A percentile compares a stretch with the other conserved stretches of the same genome.
These are phyloP conservation scores for Thalia dealbata DNA, from an alignment of 176 grass and related monocot species.

Conservation along the genomic window DNA sequence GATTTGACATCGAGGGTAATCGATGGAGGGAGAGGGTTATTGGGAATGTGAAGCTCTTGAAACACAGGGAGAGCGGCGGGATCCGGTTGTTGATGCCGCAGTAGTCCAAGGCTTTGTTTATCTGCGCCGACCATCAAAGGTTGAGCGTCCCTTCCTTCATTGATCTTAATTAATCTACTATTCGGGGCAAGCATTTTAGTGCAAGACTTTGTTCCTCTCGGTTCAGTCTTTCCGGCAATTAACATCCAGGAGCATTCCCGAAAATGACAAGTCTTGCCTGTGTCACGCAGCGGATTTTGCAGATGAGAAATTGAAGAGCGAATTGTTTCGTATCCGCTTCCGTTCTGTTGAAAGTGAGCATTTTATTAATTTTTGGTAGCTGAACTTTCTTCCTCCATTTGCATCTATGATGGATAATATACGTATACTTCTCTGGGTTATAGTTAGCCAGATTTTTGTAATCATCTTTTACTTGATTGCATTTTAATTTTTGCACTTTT, in stretches of 20 bases:
- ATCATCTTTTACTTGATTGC: not conserved
- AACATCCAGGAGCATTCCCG: slow-evolving; percentile 8
- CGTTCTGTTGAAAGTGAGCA: not conserved
- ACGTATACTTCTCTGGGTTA: not conserved
- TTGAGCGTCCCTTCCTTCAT: not conserved
- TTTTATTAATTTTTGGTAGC: not conserved
- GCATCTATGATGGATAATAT: not conserved
- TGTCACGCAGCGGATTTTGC: slow-evolving; percentile 8
- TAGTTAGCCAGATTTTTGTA: not conserved
- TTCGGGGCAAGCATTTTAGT: not conserved
- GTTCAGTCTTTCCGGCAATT: not conserved
- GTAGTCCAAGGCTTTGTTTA: slow-evolving; percentile 53
- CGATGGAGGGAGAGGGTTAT: slow-evolving; percentile 63
- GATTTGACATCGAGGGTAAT: slow-evolving; percentile 52
- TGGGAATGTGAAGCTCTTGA: slow-evolving; percentile 53
- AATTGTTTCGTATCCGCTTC: slow-evolving; percentile 2
- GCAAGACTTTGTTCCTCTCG: not conserved
- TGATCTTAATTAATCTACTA: not conserved
- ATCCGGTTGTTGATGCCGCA: slow-evolving; percentile 75
- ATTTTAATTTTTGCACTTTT: not conserved
- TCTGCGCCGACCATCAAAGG: slow-evolving; percentile 56
- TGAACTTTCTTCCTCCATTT: not conserved
- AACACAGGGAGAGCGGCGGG: slow-evolving; percentile 51
- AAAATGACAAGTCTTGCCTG: not conserved
- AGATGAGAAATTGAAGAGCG: not conserved